Evolutionary conservation across 805 yeast genomes (phyloP).

Genomic region (Brettanomyces custersianus): DNA sequence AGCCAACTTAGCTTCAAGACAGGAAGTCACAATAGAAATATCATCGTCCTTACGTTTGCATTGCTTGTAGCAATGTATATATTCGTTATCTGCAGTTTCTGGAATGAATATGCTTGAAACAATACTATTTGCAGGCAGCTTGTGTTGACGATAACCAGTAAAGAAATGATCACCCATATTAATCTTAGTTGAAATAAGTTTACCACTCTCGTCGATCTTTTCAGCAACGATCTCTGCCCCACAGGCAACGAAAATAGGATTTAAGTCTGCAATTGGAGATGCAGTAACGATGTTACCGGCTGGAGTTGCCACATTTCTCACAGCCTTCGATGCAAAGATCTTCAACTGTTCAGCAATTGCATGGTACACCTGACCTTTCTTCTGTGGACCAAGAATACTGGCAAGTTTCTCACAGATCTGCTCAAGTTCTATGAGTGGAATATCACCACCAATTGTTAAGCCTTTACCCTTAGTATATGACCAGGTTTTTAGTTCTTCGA

Average conservation of each 20-base stretch:
- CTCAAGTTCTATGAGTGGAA: constrained; percentile 32
- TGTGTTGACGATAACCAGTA: constrained; percentile 33
- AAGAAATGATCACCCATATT: constrained; percentile 32
- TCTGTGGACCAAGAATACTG: constrained; percentile 13
- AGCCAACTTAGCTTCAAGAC: constrained; percentile 23
- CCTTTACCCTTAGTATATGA: constrained; percentile 32
- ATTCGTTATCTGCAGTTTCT: constrained; percentile 27
- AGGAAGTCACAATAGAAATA: constrained; percentile 39
- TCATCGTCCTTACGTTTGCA: constrained; percentile 42
- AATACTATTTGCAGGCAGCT: constrained; percentile 27
- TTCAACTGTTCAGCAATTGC: constrained; percentile 34
- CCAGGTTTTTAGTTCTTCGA: constrained; percentile 29
- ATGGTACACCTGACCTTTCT: constrained; percentile 26
- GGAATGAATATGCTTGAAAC: constrained; percentile 32
- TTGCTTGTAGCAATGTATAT: constrained; percentile 34
- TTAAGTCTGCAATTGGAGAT: constrained; percentile 39
- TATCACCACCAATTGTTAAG: constrained; percentile 33
- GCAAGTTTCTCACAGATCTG: constrained; percentile 24
- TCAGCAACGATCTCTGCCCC: constrained; percentile 31
- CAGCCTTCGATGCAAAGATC: constrained; percentile 40
- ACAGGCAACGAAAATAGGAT: constrained; percentile 35
- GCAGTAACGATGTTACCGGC: constrained; percentile 44
- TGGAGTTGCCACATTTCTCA: constrained; percentile 40
- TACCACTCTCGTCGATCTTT: constrained; percentile 20
- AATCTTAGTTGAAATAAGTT: constrained; percentile 16